phyloP scores from a whole-genome alignment of 768 basidiomycete genomes.

The Pisolithus sp. region DNA sequence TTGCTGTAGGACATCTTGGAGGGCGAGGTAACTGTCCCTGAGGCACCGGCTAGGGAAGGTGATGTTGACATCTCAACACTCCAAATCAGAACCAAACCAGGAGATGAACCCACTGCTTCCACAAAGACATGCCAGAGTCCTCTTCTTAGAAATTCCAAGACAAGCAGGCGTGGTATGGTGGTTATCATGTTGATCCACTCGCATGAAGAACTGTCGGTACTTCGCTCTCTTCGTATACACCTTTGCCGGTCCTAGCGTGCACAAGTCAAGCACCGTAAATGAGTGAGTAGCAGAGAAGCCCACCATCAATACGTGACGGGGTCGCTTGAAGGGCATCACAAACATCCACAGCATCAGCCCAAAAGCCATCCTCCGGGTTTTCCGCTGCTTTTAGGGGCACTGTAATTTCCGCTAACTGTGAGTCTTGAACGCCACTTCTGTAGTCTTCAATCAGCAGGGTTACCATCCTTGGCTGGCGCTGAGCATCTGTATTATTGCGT shows the following conservation, averaged over 20 bases:
- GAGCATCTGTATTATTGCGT: constrained; percentile 8
- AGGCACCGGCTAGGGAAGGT: constrained; percentile 14
- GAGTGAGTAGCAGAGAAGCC: background rate
- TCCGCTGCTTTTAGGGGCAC: constrained; percentile 48
- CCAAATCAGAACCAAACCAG: background rate
- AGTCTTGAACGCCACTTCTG: constrained; percentile 47
- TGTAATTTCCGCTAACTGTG: constrained; percentile 59
- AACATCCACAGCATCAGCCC: constrained; percentile 66
- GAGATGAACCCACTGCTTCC: constrained; percentile 42
- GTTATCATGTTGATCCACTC: constrained; percentile 45
- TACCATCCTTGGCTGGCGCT: constrained; percentile 41
- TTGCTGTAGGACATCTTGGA: constrained; percentile 6
- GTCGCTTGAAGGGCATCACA: constrained; percentile 51
- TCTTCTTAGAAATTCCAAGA: constrained; percentile 45
- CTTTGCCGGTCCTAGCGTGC: constrained; percentile 52
- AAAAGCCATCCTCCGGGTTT: constrained; percentile 50
- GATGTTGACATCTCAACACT: constrained; percentile 4
- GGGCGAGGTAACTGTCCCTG: constrained; percentile 25
- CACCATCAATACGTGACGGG: constrained; percentile 67
- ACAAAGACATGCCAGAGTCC: constrained; percentile 54
- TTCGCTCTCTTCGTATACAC: constrained; percentile 61
- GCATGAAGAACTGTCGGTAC: constrained; percentile 64
- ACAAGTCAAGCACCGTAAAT: background rate
- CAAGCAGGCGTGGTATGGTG: constrained; percentile 51
- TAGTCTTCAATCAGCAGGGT: constrained; percentile 64